Conservation (phyloP, 352 stramenopile genomes). For the Globisporangium acanthophoron region DNA sequence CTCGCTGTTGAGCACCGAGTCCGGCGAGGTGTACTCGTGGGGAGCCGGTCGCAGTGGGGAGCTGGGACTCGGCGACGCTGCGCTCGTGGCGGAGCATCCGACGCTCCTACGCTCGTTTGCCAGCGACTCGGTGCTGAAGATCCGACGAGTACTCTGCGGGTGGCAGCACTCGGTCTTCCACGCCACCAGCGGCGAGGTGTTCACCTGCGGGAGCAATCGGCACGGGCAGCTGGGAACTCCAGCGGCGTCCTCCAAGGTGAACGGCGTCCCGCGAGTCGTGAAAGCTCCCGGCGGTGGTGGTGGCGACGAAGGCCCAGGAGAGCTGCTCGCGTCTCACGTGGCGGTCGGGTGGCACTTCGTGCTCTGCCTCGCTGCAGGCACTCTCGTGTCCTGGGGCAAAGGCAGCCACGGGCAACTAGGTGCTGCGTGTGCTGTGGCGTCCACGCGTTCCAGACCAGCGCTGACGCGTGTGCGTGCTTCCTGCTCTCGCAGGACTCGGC, state of each 20-base stretch:
- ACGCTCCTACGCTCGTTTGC: constrained; percentile 17
- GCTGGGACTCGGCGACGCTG: constrained; percentile 41
- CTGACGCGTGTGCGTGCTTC: neutral
- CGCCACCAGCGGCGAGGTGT: constrained; percentile 25
- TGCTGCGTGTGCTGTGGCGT: constrained; percentile 1
- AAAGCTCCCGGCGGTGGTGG: neutral
- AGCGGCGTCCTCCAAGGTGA: constrained; percentile 11
- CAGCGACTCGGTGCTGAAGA: neutral
- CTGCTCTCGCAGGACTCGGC: neutral
- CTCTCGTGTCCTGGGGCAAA: constrained; percentile 67
- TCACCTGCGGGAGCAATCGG: constrained; percentile 67
- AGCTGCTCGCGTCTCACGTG: constrained; percentile 27
- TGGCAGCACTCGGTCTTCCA: constrained; percentile 80
- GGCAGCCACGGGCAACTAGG: constrained; percentile 68
- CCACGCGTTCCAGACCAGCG: neutral
- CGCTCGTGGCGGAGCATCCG: constrained; percentile 21
- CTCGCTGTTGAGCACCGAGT: constrained; percentile 44
- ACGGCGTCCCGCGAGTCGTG: constrained; percentile 23
- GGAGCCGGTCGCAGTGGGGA: constrained; percentile 67
- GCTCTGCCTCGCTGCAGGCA: constrained; percentile 32
- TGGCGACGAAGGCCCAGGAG: neutral
- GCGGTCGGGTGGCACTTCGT: constrained; percentile 76
- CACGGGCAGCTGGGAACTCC: constrained; percentile 63
- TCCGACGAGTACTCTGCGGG: constrained; percentile 44
- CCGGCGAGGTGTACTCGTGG: constrained; percentile 58